Base-by-base conservation (phyloP, 164 flowering plant genomes). In the Umbilicus rupestris region DNA sequence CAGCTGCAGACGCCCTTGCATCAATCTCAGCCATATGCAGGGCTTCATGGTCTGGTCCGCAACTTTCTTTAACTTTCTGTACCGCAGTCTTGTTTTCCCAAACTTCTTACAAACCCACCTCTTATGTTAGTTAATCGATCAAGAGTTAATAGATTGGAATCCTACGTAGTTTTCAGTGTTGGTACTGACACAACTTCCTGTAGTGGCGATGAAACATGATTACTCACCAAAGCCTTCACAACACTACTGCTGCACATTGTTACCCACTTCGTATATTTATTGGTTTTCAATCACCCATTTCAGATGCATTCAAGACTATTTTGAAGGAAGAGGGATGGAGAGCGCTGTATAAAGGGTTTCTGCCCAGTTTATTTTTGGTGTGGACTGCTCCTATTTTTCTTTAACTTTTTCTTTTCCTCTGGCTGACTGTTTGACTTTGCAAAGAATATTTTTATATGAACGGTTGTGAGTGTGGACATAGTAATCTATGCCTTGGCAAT, bases 251-350 rank as follows among this genome's bases (percentile, higher is more conserved):
- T 10, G 11, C 30, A 50, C 58, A 8, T 11, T 11, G 12, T 50
- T 22, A 50, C 28, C 30, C 30, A 22, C 12, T 22, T 8, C 11
- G 9, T 50, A 52, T 52, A 26, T 12, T 52, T 24, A 24, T 17
- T 26, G 59, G 31, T 24, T 52, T 62, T 28, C 17, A 44, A 70
- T 7, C 62, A 72, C 29, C 63, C 50, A 67, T 74, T 35, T 68
- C 86, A 95, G 99, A 90, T 88, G 97, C 97, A 66, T 70, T 95
- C 29, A 85, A 83, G 79, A 95, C 99, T 72, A 95, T 95, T 75
- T 35, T 85, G 76, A 90, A 76, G 80, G 99, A 95, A 75, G 99
- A 95, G 83, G 99, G 99, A 65, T 88, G 87, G 90, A 78, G 69
- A 67, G 88, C 90, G 63, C 84, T 95, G 50, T 95, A 95, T 74